Percentiles rank a stretch among this genome's conserved stretches.
Evolutionary conservation across 2,329 filamentous ascomycete species (phyloP).

Genomic region (Talaromyces sp.): DNA sequence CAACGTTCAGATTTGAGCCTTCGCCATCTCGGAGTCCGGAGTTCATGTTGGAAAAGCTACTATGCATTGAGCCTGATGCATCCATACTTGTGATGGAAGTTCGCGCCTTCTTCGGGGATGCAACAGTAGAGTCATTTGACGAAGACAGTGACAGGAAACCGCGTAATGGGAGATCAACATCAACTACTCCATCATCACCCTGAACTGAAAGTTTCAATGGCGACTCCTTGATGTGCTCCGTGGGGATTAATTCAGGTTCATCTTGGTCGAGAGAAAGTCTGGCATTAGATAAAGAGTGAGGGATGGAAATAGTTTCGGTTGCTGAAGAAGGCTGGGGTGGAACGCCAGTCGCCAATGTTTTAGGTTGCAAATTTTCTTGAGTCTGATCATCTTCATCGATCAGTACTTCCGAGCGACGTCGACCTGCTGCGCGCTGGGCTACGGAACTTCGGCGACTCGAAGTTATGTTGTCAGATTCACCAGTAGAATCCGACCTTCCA

Average conservation of each 20-base stretch:
- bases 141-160: slow-evolving; percentile 49
- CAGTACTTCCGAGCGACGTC: slow-evolving; percentile 4
- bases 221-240: slow-evolving; percentile 39
- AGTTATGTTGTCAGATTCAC: background rate
- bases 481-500: slow-evolving; percentile 47
- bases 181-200: slow-evolving; percentile 58
- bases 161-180: slow-evolving; percentile 57
- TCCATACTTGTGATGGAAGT: slow-evolving; percentile 54
- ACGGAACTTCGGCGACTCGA: slow-evolving; percentile 14
- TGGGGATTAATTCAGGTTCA: slow-evolving; percentile 29
- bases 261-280: slow-evolving; percentile 24
- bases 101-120: slow-evolving; percentile 42
- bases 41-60: slow-evolving; percentile 37
- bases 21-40: slow-evolving; percentile 35
- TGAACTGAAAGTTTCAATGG: slow-evolving; percentile 55
- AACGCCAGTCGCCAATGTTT: background rate
- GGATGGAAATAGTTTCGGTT: slow-evolving; percentile 38
- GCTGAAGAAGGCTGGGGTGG: slow-evolving; percentile 19
- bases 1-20: slow-evolving; percentile 53
- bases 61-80: slow-evolving; percentile 45
- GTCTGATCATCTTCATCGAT: background rate
- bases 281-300: slow-evolving; percentile 24
- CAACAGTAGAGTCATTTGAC: slow-evolving; percentile 45
- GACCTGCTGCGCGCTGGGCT: background rate
- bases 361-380: background rate